Percentiles rank a stretch among this genome's conserved stretches.
Evolutionary conservation across 225 moss, liverwort and hornwort genomes (phyloP).

Genomic region (Rhytidiadelphus loreus): DNA sequence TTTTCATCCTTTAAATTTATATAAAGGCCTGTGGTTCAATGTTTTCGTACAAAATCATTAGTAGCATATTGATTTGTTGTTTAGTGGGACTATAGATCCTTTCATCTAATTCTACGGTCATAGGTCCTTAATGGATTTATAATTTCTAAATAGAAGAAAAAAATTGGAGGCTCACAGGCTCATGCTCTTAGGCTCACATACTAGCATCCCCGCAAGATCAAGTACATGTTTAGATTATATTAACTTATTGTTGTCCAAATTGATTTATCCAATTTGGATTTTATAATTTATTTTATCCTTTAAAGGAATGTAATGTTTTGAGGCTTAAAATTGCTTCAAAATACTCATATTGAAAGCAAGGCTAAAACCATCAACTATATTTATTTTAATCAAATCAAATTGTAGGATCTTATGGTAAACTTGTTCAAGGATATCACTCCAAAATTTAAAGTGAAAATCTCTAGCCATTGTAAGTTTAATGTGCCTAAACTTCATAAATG

Average conservation of each 20-base stretch:
- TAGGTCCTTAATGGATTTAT: no score
- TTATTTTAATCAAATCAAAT: not conserved
- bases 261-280: not conserved
- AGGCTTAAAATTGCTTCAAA: not conserved
- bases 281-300: not conserved
- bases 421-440: not conserved
- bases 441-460: not conserved
- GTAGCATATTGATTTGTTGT: no score
- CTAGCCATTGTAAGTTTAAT: not conserved
- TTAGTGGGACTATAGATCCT: no score
- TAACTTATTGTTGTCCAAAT: not conserved
- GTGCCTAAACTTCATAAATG: not conserved
- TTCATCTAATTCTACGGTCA: no score
- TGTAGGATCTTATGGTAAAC: not conserved
- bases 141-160: no score
- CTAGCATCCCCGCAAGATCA: no score
- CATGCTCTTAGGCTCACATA: no score
- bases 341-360: accelerated
- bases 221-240: no score
- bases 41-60: no score
- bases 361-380: not conserved
- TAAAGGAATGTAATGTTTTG: accelerated
- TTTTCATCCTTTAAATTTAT: no score
- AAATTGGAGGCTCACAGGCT: no score
- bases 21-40: no score